These are phyloP conservation scores for Neocatenulostroma microsporum DNA, from an alignment of 2,329 filamentous ascomycete genomes.

Conservation along the genomic window DNA sequence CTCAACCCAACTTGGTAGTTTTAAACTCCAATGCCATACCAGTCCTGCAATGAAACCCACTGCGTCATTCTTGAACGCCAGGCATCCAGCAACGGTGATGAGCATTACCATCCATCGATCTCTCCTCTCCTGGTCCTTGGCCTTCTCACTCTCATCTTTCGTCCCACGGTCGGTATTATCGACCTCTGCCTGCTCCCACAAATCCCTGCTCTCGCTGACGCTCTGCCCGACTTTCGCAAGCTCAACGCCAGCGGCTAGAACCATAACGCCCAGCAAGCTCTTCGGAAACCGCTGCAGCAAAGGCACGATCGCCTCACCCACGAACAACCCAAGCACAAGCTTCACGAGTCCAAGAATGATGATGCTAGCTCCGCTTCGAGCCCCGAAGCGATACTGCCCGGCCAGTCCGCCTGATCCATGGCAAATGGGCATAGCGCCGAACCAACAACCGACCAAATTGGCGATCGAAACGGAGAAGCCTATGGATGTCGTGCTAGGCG, in stretches of 20 bases:
- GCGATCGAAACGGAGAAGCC: slow-evolving; percentile 75
- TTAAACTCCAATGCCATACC: slow-evolving; percentile 65
- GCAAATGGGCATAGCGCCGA: slow-evolving; percentile 91
- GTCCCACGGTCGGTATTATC: slow-evolving; percentile 20
- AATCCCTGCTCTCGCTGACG: slow-evolving; percentile 64
- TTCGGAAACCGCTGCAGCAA: slow-evolving; percentile 67
- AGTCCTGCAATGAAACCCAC: slow-evolving; percentile 79
- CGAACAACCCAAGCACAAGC: slow-evolving; percentile 64
- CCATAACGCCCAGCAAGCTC: slow-evolving; percentile 74
- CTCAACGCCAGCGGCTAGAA: slow-evolving; percentile 81
- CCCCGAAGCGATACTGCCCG: slow-evolving; percentile 85
- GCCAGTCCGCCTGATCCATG: slow-evolving; percentile 88
- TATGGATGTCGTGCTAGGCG: slow-evolving; percentile 66
- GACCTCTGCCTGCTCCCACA: slow-evolving; percentile 38
- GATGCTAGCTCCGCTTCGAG: slow-evolving; percentile 75
- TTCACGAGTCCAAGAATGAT: slow-evolving; percentile 72
- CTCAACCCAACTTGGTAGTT: slow-evolving; percentile 14
- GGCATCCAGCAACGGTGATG: slow-evolving; percentile 69
- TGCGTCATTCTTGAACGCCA: slow-evolving; percentile 85
- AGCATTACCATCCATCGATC: slow-evolving; percentile 86
- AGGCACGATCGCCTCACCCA: slow-evolving; percentile 63
- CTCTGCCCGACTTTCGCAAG: slow-evolving; percentile 77
- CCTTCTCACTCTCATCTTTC: slow-evolving; percentile 41
- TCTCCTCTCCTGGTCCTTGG: slow-evolving; percentile 60
- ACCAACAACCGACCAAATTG: slow-evolving; percentile 82